Base-by-base conservation (phyloP, 2,329 filamentous ascomycete genomes). In the Magnaporthales sp. region DNA sequence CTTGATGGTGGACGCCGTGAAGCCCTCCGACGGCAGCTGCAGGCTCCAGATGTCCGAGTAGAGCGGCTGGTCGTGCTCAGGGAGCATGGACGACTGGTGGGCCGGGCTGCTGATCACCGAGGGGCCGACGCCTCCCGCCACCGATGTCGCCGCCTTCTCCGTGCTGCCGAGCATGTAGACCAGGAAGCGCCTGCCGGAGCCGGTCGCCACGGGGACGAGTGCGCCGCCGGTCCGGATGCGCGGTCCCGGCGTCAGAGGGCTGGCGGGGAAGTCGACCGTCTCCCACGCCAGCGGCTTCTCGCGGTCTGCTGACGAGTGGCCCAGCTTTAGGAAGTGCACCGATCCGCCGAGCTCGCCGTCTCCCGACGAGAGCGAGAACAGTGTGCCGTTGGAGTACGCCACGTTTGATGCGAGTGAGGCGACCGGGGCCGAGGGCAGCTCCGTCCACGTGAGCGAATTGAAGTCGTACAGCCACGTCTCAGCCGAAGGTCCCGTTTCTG, bases 391-490 rank as follows among this genome's bases (percentile, higher is more conserved):
- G 0, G 78, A 76, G 27, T 84, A 76, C 3, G 81, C 77, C 7
- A 84, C 74, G 46, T 65, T 65, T 22, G 56, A 78, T 0, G 78
- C 67, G 3, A 78, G 74, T 1, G 77, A 62, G 1, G 72, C 29
- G 46, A 58, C 76, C 0, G 80, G 77, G 1, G 80, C 77, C 0
- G 77, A 72, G 0, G 84, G 83, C 11, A 86, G 76, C 46, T 79
- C 77, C 1, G 77, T 79, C 84, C 84, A 87, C 0, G 78, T 80
- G 4, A 78, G 75, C 3, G 78, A 76, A 27, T 75, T 74, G 56
- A 83, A 77, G 67, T 84, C 79, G 70, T 84, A 86, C 46, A 80
- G 75, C 77, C 84, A 83, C 9, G 79, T 78, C 68, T 86, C 84
- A 9, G 75, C 77, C 9, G 75, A 70, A 11, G 68, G 69, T 8